Evolutionary conservation across 495 filamentous ascomycete genomes (phyloP).

Genomic region (Penicillium ucsense): DNA sequence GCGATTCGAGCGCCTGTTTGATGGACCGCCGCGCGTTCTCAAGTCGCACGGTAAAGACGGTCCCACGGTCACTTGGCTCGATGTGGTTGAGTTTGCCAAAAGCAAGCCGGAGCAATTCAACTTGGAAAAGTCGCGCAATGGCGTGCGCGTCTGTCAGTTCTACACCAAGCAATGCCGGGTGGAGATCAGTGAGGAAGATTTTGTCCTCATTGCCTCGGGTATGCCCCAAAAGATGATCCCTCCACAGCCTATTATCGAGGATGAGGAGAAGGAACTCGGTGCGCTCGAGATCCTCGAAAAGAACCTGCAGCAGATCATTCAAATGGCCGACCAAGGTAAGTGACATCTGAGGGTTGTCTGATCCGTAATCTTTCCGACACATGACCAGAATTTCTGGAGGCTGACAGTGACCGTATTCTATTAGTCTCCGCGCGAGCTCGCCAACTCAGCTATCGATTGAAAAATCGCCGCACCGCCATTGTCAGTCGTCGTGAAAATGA

Average conservation of each 20-base stretch:
- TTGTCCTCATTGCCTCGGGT: conserved; percentile 67
- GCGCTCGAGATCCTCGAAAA: conserved; percentile 76
- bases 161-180: conserved; percentile 70
- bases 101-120: conserved; percentile 72
- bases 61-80: conserved; percentile 63
- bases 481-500: conserved; percentile 48
- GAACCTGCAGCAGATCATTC: conserved; percentile 62
- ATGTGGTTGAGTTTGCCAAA: conserved; percentile 76
- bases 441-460: conserved; percentile 73
- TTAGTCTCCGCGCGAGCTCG: conserved; percentile 66
- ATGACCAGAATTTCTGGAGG: neutral
- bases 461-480: conserved; percentile 64
- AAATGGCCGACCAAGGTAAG: conserved; percentile 72
- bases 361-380: neutral
- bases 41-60: conserved; percentile 55
- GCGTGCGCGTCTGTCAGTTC: conserved; percentile 65
- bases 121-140: conserved; percentile 57
- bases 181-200: conserved; percentile 83
- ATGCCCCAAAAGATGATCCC: conserved; percentile 77
- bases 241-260: conserved; percentile 71
- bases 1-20: conserved; percentile 77
- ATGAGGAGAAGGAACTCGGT: conserved; percentile 75
- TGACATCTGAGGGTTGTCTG: neutral
- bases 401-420: conserved; percentile 2
- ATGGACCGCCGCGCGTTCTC: conserved; percentile 63